phyloP scores from a whole-genome alignment of 768 basidiomycete genomes.

The Russula sp. region DNA sequence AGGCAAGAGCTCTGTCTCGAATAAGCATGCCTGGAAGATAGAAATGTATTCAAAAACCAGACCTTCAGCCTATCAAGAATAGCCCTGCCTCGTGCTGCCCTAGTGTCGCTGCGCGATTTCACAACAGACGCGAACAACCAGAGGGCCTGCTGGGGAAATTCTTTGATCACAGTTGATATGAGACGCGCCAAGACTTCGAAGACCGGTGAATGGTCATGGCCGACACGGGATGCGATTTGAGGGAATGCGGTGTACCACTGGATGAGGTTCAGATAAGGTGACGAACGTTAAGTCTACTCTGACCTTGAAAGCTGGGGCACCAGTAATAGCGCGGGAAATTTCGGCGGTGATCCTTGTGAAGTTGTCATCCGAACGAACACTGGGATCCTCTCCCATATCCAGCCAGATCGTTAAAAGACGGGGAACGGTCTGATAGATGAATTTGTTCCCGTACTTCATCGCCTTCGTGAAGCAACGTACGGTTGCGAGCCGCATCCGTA shows the following conservation, averaged over 20 bases:
- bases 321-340: slow-evolving; percentile 54
- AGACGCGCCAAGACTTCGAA: slow-evolving; percentile 59
- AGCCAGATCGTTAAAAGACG: slow-evolving; percentile 93
- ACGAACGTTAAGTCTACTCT: slow-evolving; percentile 22
- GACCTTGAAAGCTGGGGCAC: slow-evolving; percentile 79
- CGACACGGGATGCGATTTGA: slow-evolving; percentile 93
- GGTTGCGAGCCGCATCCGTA: slow-evolving; percentile 63
- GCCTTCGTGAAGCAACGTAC: slow-evolving; percentile 67
- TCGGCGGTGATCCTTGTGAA: slow-evolving; percentile 57
- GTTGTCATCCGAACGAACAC: slow-evolving; percentile 35
- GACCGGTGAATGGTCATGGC: slow-evolving; percentile 63
- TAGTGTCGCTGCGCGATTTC: slow-evolving; percentile 69
- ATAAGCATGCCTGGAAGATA: neutral
- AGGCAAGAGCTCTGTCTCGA: slow-evolving; percentile 46
- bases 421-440: slow-evolving; percentile 92
- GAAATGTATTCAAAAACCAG: slow-evolving; percentile 22
- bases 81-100: slow-evolving; percentile 56
- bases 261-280: slow-evolving; percentile 15
- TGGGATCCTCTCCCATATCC: slow-evolving; percentile 70
- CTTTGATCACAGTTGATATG: slow-evolving; percentile 68
- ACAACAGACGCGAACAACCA: slow-evolving; percentile 91
- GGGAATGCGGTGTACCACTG: slow-evolving; percentile 97
- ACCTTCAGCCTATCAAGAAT: slow-evolving; percentile 62
- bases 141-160: slow-evolving; percentile 85
- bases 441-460: slow-evolving; percentile 84